phyloP scores from a whole-genome alignment of 306 rosid species.

The Prunus mira region DNA sequence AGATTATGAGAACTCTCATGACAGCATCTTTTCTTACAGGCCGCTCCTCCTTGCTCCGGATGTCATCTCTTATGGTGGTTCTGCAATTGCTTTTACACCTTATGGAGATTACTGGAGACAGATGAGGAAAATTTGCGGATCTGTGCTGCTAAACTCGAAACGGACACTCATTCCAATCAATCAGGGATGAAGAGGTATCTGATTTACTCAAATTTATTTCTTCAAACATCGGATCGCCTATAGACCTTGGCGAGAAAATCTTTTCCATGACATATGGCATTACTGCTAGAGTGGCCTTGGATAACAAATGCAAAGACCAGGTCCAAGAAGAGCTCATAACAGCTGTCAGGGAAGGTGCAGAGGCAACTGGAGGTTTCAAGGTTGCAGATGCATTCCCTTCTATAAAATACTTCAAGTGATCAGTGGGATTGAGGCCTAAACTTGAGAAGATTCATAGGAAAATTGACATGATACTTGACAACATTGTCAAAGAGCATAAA shows the following conservation, averaged over 20 bases:
- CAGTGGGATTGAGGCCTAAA: constrained; percentile 19
- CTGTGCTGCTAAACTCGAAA: constrained; percentile 35
- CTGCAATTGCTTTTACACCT: constrained; percentile 33
- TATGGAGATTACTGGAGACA: constrained; percentile 48
- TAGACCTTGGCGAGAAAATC: constrained; percentile 16
- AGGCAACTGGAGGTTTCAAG: constrained; percentile 12
- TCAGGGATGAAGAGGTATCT: constrained; percentile 34
- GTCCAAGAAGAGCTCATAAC: constrained; percentile 13
- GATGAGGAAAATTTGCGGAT: constrained; percentile 27
- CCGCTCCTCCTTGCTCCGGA: constrained; percentile 13
- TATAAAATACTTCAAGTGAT: constrained; percentile 11
- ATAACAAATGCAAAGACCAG: constrained; percentile 15
- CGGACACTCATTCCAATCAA: constrained; percentile 25
- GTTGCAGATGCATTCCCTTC: constrained; percentile 29
- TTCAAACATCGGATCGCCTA: not conserved
- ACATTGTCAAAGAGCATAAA: constrained; percentile 21
- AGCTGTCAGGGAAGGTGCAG: not conserved
- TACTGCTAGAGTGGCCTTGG: constrained; percentile 21
- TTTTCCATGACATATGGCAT: not conserved
- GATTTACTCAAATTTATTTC: constrained; percentile 24
- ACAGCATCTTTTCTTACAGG: constrained; percentile 28
- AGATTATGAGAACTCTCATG: constrained; percentile 31
- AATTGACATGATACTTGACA: constrained; percentile 15
- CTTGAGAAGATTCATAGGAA: constrained; percentile 15
- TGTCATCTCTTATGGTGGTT: constrained; percentile 1